Conservation (phyloP, 768 basidiomycete genomes). For the Russula ochroleuca region DNA sequence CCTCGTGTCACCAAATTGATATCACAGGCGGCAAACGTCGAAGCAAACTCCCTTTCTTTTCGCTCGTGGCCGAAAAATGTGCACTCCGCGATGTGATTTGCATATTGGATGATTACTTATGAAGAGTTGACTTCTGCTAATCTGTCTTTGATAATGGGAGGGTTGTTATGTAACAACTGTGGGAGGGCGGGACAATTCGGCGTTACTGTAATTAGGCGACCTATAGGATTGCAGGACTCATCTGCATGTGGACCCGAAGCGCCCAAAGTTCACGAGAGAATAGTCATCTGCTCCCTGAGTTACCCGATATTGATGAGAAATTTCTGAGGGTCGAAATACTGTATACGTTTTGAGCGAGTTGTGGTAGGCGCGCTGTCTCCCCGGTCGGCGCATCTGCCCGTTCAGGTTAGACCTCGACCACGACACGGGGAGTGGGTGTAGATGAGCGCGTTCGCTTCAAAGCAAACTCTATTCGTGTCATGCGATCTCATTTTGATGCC, state of each 20-base stretch:
- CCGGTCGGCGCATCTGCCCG: slow-evolving; percentile 4
- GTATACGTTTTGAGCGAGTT: slow-evolving; percentile 13
- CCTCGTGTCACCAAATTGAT: slow-evolving; percentile 16
- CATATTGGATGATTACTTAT: slow-evolving; percentile 13
- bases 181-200: slow-evolving; percentile 15
- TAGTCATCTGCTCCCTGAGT: slow-evolving; percentile 4
- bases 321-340: background rate
- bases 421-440: slow-evolving; percentile 1
- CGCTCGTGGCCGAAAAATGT: slow-evolving; percentile 18
- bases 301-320: slow-evolving; percentile 17
- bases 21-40: slow-evolving; percentile 15
- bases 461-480: slow-evolving; percentile 17
- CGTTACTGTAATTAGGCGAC: slow-evolving; percentile 9
- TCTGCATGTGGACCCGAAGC: slow-evolving; percentile 6
- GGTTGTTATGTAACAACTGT: slow-evolving; percentile 22
- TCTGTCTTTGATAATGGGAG: slow-evolving; percentile 13
- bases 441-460: background rate
- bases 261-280: slow-evolving; percentile 12
- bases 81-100: slow-evolving; percentile 17
- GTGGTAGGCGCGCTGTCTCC: background rate
- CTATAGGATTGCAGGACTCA: slow-evolving; percentile 11
- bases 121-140: background rate
- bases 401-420: slow-evolving; percentile 20
- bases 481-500: background rate
- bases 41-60: slow-evolving; percentile 18